Conservation (phyloP, 208 protist genomes). For the Acanthamoeba healyi region DNA sequence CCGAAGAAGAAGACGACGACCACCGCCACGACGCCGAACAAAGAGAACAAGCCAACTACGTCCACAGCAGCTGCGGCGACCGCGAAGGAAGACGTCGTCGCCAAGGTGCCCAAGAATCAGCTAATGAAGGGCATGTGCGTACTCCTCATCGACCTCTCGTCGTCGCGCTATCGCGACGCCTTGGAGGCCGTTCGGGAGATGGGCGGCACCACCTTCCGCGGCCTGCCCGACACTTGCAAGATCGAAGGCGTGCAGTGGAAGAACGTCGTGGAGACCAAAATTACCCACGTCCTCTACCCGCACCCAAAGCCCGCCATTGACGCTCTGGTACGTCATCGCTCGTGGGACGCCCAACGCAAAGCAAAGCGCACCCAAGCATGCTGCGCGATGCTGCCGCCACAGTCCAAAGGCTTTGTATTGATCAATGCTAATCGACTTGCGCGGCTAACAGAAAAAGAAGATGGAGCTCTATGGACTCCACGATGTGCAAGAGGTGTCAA, state of each 20-base stretch:
- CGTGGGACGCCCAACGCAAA: too few relatives aligned
- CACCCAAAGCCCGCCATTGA: neutral
- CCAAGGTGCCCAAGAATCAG: neutral
- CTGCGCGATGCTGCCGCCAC: neutral
- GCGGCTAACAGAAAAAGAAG: slow-evolving; percentile 57
- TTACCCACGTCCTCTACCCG: slow-evolving; percentile 47
- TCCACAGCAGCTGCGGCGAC: neutral
- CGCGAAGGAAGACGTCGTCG: neutral
- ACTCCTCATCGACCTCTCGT: slow-evolving; percentile 5
- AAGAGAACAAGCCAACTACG: neutral
- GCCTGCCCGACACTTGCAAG: neutral
- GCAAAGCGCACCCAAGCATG: neutral
- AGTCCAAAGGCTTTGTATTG: too few relatives aligned
- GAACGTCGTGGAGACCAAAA: neutral
- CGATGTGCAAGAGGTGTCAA: slow-evolving; percentile 8
- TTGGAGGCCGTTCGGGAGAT: slow-evolving; percentile 18
- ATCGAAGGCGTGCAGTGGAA: slow-evolving; percentile 25
- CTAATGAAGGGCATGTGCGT: slow-evolving; percentile 21
- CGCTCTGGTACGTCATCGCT: neutral
- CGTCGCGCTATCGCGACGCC: neutral
- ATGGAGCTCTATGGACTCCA: neutral
- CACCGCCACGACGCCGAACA: neutral
- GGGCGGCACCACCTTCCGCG: slow-evolving; percentile 24
- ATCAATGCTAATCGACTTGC: too few relatives aligned
- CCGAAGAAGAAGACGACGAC: neutral